Conservation (phyloP, 257 asterid genomes). For the Solanum etuberosum region DNA sequence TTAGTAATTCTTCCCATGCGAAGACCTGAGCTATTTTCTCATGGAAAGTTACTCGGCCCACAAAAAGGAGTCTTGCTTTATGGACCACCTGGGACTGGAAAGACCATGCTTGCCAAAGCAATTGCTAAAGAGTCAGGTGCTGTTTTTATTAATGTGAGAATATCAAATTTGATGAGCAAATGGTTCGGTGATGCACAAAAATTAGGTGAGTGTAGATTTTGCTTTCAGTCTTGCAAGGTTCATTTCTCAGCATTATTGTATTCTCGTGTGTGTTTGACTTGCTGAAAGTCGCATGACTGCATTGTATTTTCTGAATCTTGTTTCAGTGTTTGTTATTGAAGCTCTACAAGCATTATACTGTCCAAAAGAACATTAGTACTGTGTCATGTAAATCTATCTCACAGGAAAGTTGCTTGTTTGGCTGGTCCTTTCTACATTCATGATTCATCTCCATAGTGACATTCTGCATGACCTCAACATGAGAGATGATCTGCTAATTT, state of each 20-base stretch:
- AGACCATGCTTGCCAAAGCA: conserved; percentile 98
- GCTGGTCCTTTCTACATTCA: background rate
- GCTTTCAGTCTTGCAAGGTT: background rate
- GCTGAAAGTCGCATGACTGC: background rate
- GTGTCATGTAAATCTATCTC: background rate
- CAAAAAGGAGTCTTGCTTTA: conserved; percentile 90
- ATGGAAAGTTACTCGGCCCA: conserved; percentile 82
- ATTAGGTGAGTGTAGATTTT: conserved; percentile 42
- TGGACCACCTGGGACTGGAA: conserved; percentile 99
- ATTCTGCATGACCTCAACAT: background rate
- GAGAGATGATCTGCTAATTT: background rate
- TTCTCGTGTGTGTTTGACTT: background rate
- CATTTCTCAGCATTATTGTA: background rate
- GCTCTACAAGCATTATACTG: background rate
- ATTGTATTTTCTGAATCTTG: background rate
- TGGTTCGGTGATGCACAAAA: conserved; percentile 99
- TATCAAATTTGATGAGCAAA: conserved; percentile 93
- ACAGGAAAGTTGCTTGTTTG: background rate
- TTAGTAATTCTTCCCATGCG: conserved; percentile 79
- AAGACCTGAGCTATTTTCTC: conserved; percentile 81
- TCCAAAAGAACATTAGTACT: background rate
- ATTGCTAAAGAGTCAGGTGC: conserved; percentile 95
- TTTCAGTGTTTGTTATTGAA: background rate
- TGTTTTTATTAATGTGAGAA: conserved; percentile 71
- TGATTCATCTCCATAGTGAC: background rate